A percentile compares a stretch with the other conserved stretches of the same genome.
These are phyloP conservation scores for Fusarium sp. DNA, from an alignment of 2,329 filamentous ascomycete genomes.

Conservation along the genomic window DNA sequence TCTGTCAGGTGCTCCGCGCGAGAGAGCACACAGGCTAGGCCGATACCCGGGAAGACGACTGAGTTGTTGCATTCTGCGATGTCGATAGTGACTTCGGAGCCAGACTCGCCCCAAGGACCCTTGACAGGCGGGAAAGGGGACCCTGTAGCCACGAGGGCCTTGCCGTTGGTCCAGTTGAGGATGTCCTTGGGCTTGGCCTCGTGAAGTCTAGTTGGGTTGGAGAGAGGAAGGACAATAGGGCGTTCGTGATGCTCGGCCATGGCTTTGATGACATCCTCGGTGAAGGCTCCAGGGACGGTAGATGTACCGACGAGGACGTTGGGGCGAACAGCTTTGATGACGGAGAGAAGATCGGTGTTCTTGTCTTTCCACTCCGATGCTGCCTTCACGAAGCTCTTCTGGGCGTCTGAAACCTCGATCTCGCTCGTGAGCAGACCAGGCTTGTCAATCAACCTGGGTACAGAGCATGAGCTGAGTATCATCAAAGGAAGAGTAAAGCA, in stretches of 20 bases:
- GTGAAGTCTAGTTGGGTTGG: slow-evolving; percentile 86
- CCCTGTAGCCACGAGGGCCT: slow-evolving; percentile 83
- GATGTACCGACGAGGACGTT: slow-evolving; percentile 88
- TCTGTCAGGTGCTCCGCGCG: slow-evolving; percentile 76
- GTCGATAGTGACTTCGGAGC: slow-evolving; percentile 57
- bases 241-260: slow-evolving; percentile 80
- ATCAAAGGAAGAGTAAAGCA: no score
- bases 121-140: slow-evolving; percentile 83
- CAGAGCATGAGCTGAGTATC: neutral
- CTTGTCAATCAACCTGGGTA: slow-evolving; percentile 80
- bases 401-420: slow-evolving; percentile 73
- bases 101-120: slow-evolving; percentile 63
- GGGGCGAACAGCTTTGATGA: slow-evolving; percentile 78
- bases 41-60: slow-evolving; percentile 87
- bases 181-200: slow-evolving; percentile 84
- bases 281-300: slow-evolving; percentile 81
- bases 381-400: slow-evolving; percentile 74
- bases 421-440: slow-evolving; percentile 78
- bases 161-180: slow-evolving; percentile 81
- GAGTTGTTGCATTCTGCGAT: slow-evolving; percentile 90
- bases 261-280: slow-evolving; percentile 76
- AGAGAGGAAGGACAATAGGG: slow-evolving; percentile 85
- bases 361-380: slow-evolving; percentile 72
- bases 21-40: slow-evolving; percentile 80
- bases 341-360: slow-evolving; percentile 69